phyloP scores from a whole-genome alignment of 108 stramenopile species.

The Cyclotella cryptica region DNA sequence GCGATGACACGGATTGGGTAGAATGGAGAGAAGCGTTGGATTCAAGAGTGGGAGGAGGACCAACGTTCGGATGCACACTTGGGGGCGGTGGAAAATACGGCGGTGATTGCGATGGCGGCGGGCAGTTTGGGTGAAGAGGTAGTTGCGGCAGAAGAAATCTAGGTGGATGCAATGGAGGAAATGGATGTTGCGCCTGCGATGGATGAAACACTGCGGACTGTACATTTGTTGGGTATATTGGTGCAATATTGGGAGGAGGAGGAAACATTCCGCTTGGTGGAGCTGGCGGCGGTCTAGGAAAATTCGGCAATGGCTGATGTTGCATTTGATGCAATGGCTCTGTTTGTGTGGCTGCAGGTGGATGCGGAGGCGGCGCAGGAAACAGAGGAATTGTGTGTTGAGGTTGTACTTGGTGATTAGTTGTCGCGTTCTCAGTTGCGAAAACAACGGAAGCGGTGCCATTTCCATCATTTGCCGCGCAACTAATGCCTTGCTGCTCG shows the following conservation, averaged over 20 bases:
- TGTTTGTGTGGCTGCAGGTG: neutral
- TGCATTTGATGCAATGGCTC: neutral
- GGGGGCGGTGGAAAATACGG: constrained; percentile 24
- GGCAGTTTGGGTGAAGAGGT: neutral
- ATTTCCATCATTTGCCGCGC: neutral
- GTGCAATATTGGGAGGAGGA: neutral
- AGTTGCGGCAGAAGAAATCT: neutral
- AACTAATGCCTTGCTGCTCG: neutral
- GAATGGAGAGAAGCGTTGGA: neutral
- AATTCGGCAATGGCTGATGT: neutral
- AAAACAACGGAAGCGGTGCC: neutral
- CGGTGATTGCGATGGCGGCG: neutral
- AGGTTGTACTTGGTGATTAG: neutral
- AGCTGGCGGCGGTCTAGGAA: neutral
- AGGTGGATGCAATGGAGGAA: neutral
- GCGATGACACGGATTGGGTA: neutral
- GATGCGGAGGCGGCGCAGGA: constrained; percentile 4
- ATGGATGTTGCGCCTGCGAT: neutral
- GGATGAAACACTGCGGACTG: neutral
- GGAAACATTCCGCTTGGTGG: constrained; percentile 1
- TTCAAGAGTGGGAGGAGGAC: neutral
- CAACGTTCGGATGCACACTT: constrained; percentile 12
- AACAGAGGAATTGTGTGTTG: neutral
- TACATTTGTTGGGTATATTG: neutral
- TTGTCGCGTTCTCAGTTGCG: neutral